These are phyloP conservation scores for Hirsutella thompsonii DNA, from an alignment of 2,329 filamentous ascomycete genomes.

Conservation along the genomic window DNA sequence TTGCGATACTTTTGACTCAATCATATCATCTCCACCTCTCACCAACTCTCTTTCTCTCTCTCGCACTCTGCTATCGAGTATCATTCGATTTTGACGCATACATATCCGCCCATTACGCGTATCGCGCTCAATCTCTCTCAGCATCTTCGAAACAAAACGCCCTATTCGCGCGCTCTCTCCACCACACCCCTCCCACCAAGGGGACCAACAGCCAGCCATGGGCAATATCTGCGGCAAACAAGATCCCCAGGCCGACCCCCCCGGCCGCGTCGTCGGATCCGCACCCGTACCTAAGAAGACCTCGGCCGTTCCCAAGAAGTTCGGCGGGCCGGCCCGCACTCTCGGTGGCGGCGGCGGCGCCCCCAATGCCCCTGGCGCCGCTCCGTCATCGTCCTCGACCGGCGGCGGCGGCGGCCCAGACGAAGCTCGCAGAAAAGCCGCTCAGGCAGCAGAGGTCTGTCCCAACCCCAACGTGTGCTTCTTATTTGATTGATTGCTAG, in stretches of 20 bases:
- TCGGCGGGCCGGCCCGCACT: conserved; percentile 47
- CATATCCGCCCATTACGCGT: no score
- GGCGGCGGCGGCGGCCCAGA: conserved; percentile 19
- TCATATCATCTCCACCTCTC: no score
- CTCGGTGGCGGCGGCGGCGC: conserved; percentile 35
- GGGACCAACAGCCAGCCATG: conserved; percentile 43
- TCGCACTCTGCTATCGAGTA: no score
- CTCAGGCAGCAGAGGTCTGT: conserved; percentile 72
- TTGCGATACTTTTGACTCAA: no score
- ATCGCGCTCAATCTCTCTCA: no score
- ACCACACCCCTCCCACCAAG: not conserved
- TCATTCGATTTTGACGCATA: no score
- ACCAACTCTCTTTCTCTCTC: no score
- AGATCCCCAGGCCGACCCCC: conserved; percentile 50
- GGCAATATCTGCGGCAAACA: conserved; percentile 79
- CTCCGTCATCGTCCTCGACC: conserved; percentile 7
- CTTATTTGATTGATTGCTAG: no score
- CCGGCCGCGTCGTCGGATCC: conserved; percentile 59
- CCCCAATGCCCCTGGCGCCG: conserved; percentile 9
- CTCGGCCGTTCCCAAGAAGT: conserved; percentile 37
- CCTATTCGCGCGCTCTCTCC: no score
- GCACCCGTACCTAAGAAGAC: conserved; percentile 29
- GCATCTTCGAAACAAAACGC: no score
- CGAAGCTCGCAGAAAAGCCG: conserved; percentile 61
- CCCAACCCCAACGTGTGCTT: no score